Conservation (phyloP, 2,329 filamentous ascomycete species). For the Talaromyces sp. region DNA sequence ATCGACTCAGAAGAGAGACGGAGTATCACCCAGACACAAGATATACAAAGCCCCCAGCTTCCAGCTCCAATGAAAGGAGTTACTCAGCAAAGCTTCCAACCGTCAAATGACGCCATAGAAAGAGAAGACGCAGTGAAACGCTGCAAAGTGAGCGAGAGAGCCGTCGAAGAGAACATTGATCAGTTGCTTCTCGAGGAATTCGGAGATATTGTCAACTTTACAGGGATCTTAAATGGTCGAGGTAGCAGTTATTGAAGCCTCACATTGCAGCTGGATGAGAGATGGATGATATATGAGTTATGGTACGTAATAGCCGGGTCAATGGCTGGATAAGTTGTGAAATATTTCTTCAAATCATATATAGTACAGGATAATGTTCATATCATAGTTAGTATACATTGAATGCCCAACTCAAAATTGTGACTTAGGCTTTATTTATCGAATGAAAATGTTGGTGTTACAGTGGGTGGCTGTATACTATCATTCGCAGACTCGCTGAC, state of each 20-base stretch:
- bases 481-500: neutral
- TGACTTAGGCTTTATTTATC: neutral
- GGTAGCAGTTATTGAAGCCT: neutral
- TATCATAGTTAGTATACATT: neutral
- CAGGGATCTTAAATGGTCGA: neutral
- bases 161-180: conserved; percentile 2
- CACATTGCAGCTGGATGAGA: neutral
- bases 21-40: neutral
- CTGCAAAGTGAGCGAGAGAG: neutral
- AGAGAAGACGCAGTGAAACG: neutral
- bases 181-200: conserved; percentile 9
- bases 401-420: neutral
- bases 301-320: neutral
- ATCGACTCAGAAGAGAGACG: neutral
- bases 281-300: neutral
- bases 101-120: neutral
- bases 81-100: neutral
- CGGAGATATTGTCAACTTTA: conserved; percentile 11
- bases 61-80: neutral
- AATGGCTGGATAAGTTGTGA: neutral
- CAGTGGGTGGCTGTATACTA: no score
- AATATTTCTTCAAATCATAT: neutral
- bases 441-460: neutral
- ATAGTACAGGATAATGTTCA: neutral
- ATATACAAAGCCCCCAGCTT: neutral